phyloP scores from a whole-genome alignment of 495 filamentous ascomycete species.

The Acidiella bohemica region DNA sequence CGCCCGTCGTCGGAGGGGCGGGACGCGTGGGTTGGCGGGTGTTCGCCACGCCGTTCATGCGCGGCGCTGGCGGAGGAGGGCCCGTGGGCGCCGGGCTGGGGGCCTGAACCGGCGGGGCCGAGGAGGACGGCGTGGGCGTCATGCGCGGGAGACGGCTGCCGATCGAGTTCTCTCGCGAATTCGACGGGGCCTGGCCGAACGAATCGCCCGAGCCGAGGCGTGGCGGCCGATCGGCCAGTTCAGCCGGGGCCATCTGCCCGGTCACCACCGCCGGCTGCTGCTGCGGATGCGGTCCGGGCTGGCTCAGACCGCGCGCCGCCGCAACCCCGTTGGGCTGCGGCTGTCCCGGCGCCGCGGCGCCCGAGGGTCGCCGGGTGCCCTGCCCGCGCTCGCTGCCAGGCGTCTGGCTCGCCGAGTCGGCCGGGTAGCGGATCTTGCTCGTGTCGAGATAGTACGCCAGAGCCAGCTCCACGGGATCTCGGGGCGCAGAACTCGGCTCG shows the following conservation, averaged over 20 bases:
- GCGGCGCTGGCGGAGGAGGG: conserved; percentile 11
- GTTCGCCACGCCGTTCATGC: conserved; percentile 1
- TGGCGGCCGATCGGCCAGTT: conserved; percentile 8
- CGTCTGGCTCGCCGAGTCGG: conserved; percentile 31
- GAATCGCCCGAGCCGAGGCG: conserved; percentile 11
- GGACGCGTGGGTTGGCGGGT: conserved; percentile 14
- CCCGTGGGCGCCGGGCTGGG: conserved; percentile 14
- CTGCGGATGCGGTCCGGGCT: too few relatives aligned
- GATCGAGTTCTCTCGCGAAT: not conserved
- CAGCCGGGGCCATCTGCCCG: conserved; percentile 1
- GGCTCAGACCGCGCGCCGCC: too few relatives aligned
- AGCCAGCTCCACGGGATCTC: conserved; percentile 68
- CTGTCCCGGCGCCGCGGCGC: too few relatives aligned
- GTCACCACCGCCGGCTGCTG: too few relatives aligned
- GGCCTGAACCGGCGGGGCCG: conserved; percentile 2
- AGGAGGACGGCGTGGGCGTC: too few relatives aligned
- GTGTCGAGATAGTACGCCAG: conserved; percentile 89
- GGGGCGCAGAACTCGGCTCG: conserved; percentile 77
- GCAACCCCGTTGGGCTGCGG: too few relatives aligned
- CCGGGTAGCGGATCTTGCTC: conserved; percentile 83
- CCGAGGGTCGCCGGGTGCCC: conserved; percentile 29
- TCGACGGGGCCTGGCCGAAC: too few relatives aligned
- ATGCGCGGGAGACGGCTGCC: conserved; percentile 6
- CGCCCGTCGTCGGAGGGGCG: too few relatives aligned
- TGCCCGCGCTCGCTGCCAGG: conserved; percentile 22